Percentiles rank a stretch among this genome's conserved stretches.
phyloP scores from a whole-genome alignment of 768 basidiomycete species.

The Lactarius trivialis region DNA sequence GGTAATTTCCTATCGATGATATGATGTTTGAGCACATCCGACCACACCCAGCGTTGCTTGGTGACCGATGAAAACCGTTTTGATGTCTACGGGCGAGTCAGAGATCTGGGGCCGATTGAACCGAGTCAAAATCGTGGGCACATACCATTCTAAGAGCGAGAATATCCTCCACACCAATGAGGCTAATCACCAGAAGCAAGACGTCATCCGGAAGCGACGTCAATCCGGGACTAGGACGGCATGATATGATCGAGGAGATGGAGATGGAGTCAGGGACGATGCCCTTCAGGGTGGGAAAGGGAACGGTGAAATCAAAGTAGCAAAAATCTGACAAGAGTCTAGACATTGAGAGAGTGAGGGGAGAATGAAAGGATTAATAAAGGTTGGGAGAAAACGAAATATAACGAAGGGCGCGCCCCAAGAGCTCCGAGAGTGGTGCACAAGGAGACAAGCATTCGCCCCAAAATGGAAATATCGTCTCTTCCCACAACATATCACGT shows the following conservation, averaged over 20 bases:
- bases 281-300: not conserved
- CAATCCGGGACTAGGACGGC: constrained; percentile 17
- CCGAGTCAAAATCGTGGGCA: constrained; percentile 12
- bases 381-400: not conserved
- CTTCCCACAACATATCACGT: not conserved
- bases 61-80: constrained; percentile 29
- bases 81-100: constrained; percentile 26
- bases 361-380: not conserved
- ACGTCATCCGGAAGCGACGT: constrained; percentile 31
- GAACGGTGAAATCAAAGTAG: constrained; percentile 1
- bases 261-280: not conserved
- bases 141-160: constrained; percentile 31
- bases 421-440: not conserved
- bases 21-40: constrained; percentile 31
- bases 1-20: constrained; percentile 31
- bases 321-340: constrained; percentile 4
- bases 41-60: constrained; percentile 35
- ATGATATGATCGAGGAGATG: constrained; percentile 5
- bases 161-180: constrained; percentile 30
- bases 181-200: constrained; percentile 31
- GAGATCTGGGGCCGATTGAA: constrained; percentile 11
- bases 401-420: constrained; percentile 1
- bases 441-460: constrained; percentile 9
- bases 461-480: not conserved
- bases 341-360: constrained; percentile 1